Percentiles rank a stretch among this genome's conserved stretches.
These are phyloP conservation scores for Phoenix roebelenii DNA, from an alignment of 176 grass and related monocot genomes.

Conservation along the genomic window DNA sequence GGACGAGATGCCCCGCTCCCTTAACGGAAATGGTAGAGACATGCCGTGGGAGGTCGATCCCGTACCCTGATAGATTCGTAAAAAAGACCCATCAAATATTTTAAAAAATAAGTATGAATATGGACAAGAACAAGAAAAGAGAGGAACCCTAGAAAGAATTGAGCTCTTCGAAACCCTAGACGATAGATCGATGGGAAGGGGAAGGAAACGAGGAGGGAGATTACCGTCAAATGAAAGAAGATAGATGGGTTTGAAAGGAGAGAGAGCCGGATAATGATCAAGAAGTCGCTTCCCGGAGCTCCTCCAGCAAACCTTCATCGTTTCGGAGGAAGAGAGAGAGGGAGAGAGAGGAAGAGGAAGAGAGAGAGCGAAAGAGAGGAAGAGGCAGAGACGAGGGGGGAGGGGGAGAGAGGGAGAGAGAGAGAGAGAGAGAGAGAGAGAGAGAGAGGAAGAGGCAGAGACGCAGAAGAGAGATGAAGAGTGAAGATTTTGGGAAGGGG, in stretches of 20 bases:
- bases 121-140: too few relatives aligned
- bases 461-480: too few relatives aligned
- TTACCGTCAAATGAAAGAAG: slow-evolving; percentile 20
- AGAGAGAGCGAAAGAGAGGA: background rate
- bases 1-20: slow-evolving; percentile 59
- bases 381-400: background rate
- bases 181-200: too few relatives aligned
- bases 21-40: slow-evolving; percentile 47
- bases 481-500: too few relatives aligned
- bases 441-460: background rate
- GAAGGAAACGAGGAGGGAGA: background rate
- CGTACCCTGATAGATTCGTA: background rate
- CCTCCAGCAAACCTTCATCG: slow-evolving; percentile 24
- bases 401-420: background rate
- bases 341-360: background rate
- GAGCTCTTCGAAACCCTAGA: too few relatives aligned
- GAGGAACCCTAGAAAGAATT: too few relatives aligned
- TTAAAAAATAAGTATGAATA: too few relatives aligned
- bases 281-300: slow-evolving; percentile 22
- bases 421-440: background rate
- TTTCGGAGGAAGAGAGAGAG: background rate
- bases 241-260: slow-evolving; percentile 22
- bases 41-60: slow-evolving; percentile 46
- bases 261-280: slow-evolving; percentile 22
- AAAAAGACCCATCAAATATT: too few relatives aligned